phyloP scores from a whole-genome alignment of 805 yeast genomes.

The Hyphopichia homilentoma region DNA sequence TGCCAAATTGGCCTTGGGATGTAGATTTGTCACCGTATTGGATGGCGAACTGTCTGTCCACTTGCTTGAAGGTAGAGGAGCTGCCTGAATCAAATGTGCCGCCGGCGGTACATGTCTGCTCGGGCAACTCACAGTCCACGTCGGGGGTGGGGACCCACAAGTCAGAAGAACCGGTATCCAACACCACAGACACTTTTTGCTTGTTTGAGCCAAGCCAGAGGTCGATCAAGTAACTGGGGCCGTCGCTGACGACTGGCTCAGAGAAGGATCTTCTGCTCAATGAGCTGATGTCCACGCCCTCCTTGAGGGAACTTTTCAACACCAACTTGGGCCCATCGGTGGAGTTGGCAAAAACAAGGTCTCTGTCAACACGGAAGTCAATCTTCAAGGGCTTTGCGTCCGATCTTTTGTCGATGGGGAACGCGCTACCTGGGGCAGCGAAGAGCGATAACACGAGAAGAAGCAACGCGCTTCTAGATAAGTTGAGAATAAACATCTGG shows the following conservation, averaged over 20 bases:
- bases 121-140: slow-evolving; percentile 14
- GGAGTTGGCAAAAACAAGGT: too few species aligned
- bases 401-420: too few species aligned
- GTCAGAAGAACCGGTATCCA: slow-evolving; percentile 26
- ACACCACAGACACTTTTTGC: slow-evolving; percentile 13
- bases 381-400: too few species aligned
- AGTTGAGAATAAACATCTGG: too few species aligned
- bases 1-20: not conserved
- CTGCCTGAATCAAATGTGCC: slow-evolving; percentile 2
- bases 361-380: too few species aligned
- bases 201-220: slow-evolving; percentile 10
- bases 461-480: too few species aligned
- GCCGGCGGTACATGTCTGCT: not conserved
- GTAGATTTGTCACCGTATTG: not conserved
- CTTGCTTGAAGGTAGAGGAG: not conserved
- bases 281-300: too few species aligned
- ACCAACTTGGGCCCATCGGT: too few species aligned
- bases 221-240: slow-evolving; percentile 1
- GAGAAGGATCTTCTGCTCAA: too few species aligned
- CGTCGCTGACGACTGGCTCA: not conserved
- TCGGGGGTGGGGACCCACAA: slow-evolving; percentile 24
- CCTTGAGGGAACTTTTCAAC: too few species aligned
- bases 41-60: not conserved
- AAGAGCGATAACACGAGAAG: too few species aligned
- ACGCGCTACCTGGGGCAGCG: too few species aligned